Evolutionary conservation across 306 rosid genomes (phyloP), one percentile per base, ranked within the genome.

Genomic region (Dalbergia cultrata): DNA sequence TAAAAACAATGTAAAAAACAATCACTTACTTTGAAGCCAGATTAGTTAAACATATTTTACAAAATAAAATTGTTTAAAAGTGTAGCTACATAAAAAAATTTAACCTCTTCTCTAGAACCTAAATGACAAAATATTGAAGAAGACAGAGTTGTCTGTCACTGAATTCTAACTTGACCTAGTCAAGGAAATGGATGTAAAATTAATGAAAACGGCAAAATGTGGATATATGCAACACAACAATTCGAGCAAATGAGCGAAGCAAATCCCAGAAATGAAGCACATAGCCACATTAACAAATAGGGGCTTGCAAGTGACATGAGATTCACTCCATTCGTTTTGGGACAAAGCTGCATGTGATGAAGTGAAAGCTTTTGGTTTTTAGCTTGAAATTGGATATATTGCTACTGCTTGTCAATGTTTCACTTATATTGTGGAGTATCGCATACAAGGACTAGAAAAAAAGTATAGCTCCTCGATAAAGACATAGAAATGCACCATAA

Each of bases 201-300:
- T 21, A 68, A 18, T 16, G 61, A 75, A 47, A 17, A 47, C 35
- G 18, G 49, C 34, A 47, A 19, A 31, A 16, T 11, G 7, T 5
- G 63, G 6, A 37, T 37, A 43, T 7, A 43, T 43, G 11, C 47
- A 7, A 43, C 10, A 7, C 47, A 43, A 9, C 47, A 9, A 43
- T 43, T 43, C 47, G 11, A 0, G 9, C 47, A 59, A 26, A 59
- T 74, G 79, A 60, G 44, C 2, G 49, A 75, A 45, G 35, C 16
- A 61, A 33, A 75, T 75, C 61, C 80, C 80, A n/a, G 70, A 62
- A 45, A 61, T 26, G 10, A 61, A 26, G 59, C 19, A 10, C 17
- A 21, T 31, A 45, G 31, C 71, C 49, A 16, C n/a, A 45, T 62
- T 47, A 33, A 47, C 60, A 75, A 62, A 16, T 47, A 12, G 47